These are phyloP conservation scores for Aristolochia contorta DNA, from an alignment of 164 flowering plant species.

Conservation along the genomic window DNA sequence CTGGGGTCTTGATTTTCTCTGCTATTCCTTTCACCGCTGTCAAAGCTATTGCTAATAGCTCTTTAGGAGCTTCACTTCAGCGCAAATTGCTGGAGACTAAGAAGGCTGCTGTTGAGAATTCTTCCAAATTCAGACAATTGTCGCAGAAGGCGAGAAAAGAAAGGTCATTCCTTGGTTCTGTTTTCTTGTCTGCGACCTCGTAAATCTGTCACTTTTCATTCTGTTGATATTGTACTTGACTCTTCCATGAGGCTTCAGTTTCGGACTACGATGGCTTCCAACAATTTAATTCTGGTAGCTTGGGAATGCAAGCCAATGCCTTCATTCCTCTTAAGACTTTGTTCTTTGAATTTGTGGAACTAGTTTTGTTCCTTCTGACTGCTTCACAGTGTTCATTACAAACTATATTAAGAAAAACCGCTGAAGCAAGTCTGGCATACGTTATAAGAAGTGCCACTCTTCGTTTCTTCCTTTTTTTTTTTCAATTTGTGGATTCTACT, in stretches of 20 bases:
- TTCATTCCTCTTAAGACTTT: too few relatives aligned
- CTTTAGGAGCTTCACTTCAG: conserved; percentile 64
- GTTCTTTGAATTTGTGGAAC: too few relatives aligned
- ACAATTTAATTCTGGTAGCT: too few relatives aligned
- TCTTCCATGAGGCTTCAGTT: not conserved
- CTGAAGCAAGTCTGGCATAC: too few relatives aligned
- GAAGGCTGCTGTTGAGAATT: conserved; percentile 35
- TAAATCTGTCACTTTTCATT: not conserved
- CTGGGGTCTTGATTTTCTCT: conserved; percentile 80
- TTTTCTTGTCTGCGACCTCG: not conserved
- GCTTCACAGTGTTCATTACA: too few relatives aligned
- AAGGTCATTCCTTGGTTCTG: conserved; percentile 32
- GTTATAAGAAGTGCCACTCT: too few relatives aligned
- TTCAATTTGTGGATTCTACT: too few relatives aligned
- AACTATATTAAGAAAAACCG: too few relatives aligned
- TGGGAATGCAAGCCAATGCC: too few relatives aligned
- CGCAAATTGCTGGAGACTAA: conserved; percentile 56
- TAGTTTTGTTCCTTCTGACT: too few relatives aligned
- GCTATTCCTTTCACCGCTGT: conserved; percentile 94
- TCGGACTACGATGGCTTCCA: too few relatives aligned
- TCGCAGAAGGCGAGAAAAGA: conserved; percentile 49
- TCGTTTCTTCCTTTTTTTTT: too few relatives aligned
- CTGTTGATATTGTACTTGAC: not conserved
- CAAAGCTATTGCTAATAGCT: conserved; percentile 84
- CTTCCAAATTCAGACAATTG: conserved; percentile 41